Base-by-base conservation (phyloP, 176 grass and related monocot species). In the Musa beccarii region DNA sequence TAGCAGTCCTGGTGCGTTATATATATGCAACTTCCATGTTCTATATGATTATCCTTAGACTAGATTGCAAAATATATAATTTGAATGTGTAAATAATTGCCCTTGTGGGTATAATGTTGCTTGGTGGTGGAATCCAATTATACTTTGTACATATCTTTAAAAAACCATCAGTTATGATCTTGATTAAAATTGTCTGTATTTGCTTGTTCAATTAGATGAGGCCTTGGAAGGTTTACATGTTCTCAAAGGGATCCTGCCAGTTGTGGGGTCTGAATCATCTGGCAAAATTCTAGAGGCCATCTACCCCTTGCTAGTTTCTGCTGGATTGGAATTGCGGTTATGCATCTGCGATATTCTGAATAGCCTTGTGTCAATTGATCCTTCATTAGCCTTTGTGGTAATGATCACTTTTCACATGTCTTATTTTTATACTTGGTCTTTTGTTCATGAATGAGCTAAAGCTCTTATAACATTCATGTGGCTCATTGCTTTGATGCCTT, bases 301-400 rank as follows among this genome's bases (percentile, higher is more conserved):
- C 14, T 87, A 87, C 53, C 88, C 94, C 66, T 85, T 97, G 74
- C 84, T 97, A 75, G 74, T 80, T 0, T 85, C 72, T 65, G 86
- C 89, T 82, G 90, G 84, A 78, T 68, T 91, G 59, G 94, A 89
- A 53, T 71, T 80, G 62, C 83, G 94, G 59, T 57, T 91, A 61
- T 93, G 88, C 74, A 93, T 97, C 75, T 97, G 90, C 69, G 88
- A 93, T 73, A 79, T 97, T 79, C 68, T 91, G 53, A 75, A 87
- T 69, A 80, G 82, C 13, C 76, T 97, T 52, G 85, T 80, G 77
- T 74, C 68, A 54, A 78, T 84, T 55, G 90, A 97, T 63, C 77
- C 88, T 78, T 91, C 94, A 82, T 69, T 93, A 77, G 53, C 68
- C 26, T 73, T 73, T 73, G 85, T 97, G 94, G 94, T 97, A 69